A percentile compares a stretch with the other conserved stretches of the same genome.
These are phyloP conservation scores for Stemphylium lycopersici DNA, from an alignment of 2,329 filamentous ascomycete species.

Conservation along the genomic window DNA sequence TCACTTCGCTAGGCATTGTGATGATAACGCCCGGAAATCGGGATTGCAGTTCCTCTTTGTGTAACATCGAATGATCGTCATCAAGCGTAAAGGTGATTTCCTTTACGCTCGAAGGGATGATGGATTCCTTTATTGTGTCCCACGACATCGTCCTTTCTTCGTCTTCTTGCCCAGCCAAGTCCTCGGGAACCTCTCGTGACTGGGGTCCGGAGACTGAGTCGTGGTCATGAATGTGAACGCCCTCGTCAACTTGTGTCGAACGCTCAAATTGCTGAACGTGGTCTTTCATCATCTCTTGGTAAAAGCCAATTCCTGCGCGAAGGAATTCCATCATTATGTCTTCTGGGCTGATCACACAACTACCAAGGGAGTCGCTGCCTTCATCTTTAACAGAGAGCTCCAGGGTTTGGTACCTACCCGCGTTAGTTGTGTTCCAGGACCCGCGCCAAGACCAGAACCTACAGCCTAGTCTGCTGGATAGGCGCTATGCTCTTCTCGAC, in stretches of 20 bases:
- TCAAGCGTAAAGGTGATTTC: slow-evolving; percentile 4
- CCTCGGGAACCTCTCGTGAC: not conserved
- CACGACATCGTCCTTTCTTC: not conserved
- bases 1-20: not conserved
- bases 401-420: not conserved
- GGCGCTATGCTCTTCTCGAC: not conserved
- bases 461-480: not conserved
- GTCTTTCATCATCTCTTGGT: not conserved
- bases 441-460: no score
- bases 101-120: slow-evolving; percentile 7
- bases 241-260: not conserved
- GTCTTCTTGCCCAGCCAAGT: slow-evolving; percentile 1
- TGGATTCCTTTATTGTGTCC: not conserved
- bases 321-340: not conserved
- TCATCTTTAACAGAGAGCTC: not conserved
- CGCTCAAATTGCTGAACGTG: not conserved
- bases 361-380: not conserved
- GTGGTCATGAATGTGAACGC: not conserved
- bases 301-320: not conserved
- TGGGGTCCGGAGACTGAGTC: not conserved
- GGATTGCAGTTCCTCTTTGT: slow-evolving; percentile 1
- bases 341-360: not conserved
- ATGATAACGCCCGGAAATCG: slow-evolving; percentile 9
- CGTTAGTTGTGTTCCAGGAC: no score
- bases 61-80: slow-evolving; percentile 2